Evolutionary conservation across 352 stramenopile genomes (phyloP).

Genomic region (Pythium sukuiense): DNA sequence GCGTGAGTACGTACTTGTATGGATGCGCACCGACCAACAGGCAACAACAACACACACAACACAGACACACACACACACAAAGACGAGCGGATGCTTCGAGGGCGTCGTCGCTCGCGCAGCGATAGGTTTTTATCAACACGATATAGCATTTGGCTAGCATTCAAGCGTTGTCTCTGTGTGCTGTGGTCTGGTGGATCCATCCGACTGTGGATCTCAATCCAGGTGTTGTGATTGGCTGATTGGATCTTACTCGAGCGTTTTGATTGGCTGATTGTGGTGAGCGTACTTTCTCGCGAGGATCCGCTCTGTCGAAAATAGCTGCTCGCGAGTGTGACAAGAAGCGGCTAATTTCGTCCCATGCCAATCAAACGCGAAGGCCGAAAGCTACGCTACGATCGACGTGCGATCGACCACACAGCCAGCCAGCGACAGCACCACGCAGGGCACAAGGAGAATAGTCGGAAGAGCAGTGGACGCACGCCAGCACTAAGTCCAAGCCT

Average conservation of each 20-base stretch:
- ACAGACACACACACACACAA: background rate
- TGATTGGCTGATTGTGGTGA: background rate
- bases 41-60: conserved; percentile 7
- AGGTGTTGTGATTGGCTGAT: background rate
- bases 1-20: conserved; percentile 9
- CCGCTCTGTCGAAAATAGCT: background rate
- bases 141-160: conserved; percentile 2
- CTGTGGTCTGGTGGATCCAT: background rate
- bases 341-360: conserved; percentile 6
- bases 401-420: conserved; percentile 5
- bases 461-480: background rate
- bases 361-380: conserved; percentile 1
- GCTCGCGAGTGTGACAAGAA: background rate
- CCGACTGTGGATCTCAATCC: background rate
- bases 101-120: background rate
- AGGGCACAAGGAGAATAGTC: background rate
- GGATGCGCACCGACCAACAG: conserved; percentile 5
- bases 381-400: background rate
- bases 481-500: background rate
- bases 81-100: background rate
- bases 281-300: conserved; percentile 1
- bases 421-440: background rate
- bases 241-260: conserved; percentile 1
- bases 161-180: background rate
- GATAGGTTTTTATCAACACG: conserved; percentile 10